Evolutionary conservation across 768 basidiomycete genomes (phyloP).

Genomic region (Chlorophyllum brunneum): DNA sequence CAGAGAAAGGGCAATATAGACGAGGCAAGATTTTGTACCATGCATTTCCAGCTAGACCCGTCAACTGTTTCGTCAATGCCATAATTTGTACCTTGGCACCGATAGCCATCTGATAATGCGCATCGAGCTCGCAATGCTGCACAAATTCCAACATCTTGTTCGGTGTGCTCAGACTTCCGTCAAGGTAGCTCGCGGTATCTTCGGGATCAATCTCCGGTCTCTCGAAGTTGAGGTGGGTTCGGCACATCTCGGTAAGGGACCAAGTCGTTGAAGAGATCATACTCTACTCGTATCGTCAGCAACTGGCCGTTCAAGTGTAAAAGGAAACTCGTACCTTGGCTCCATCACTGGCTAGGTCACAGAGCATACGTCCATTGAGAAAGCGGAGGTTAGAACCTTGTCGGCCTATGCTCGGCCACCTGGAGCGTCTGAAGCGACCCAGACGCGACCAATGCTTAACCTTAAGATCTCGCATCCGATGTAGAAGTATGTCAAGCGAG

Average conservation of each 20-base stretch:
- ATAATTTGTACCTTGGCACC: constrained; percentile 90
- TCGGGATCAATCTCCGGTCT: constrained; percentile 96
- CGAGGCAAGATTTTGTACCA: constrained; percentile 67
- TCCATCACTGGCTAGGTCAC: constrained; percentile 92
- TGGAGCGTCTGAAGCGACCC: constrained; percentile 81
- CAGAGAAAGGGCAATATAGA: neutral
- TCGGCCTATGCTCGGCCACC: constrained; percentile 77
- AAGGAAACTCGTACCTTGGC: constrained; percentile 61
- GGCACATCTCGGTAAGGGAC: constrained; percentile 97
- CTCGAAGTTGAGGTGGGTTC: constrained; percentile 78
- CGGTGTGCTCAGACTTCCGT: constrained; percentile 72
- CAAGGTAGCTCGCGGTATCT: constrained; percentile 88
- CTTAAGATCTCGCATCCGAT: constrained; percentile 88
- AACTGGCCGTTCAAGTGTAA: neutral
- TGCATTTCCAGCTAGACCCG: constrained; percentile 93
- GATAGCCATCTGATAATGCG: constrained; percentile 97
- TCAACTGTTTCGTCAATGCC: constrained; percentile 89
- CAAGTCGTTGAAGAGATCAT: constrained; percentile 98
- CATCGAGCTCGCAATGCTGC: constrained; percentile 91
- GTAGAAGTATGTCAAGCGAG: constrained; percentile 84
- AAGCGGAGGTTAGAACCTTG: constrained; percentile 84
- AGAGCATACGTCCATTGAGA: constrained; percentile 80
- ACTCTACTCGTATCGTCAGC: constrained; percentile 42
- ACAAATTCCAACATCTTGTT: constrained; percentile 84
- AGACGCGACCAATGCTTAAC: constrained; percentile 93